Conservation (phyloP, 768 basidiomycete species). For the Suillus americanus region DNA sequence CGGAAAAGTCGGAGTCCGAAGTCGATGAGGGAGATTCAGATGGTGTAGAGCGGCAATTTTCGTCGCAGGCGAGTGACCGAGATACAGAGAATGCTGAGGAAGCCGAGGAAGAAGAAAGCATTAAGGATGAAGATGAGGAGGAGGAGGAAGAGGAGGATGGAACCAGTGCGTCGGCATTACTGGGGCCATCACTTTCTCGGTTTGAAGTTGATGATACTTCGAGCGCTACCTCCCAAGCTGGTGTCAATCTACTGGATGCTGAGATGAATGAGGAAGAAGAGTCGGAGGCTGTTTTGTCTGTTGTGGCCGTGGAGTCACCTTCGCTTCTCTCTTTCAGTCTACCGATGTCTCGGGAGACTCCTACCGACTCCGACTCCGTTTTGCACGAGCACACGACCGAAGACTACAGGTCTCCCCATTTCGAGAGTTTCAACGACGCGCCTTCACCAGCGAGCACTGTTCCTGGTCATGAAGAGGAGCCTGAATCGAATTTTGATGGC, state of each 20-base stretch:
- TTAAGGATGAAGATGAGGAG: constrained; percentile 18
- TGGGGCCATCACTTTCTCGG: constrained; percentile 15
- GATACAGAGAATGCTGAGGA: constrained; percentile 8
- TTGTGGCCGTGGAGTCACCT: not conserved
- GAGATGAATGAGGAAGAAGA: constrained; percentile 3
- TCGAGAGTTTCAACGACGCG: constrained; percentile 1
- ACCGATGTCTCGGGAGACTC: not conserved
- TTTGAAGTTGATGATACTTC: constrained; percentile 13
- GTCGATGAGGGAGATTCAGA: constrained; percentile 10
- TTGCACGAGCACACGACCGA: constrained; percentile 2
- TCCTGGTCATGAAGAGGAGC: not conserved
- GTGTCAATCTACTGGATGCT: not conserved
- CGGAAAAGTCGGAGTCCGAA: constrained; percentile 28
- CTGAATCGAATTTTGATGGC: not conserved
- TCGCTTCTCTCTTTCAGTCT: not conserved
- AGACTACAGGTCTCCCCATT: constrained; percentile 4
- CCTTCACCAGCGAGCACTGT: constrained; percentile 3
- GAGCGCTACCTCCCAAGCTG: not conserved
- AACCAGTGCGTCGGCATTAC: constrained; percentile 27
- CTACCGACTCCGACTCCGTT: constrained; percentile 2
- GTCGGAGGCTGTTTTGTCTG: not conserved
- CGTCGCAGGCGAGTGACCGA: constrained; percentile 1
- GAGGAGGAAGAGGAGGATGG: constrained; percentile 25
- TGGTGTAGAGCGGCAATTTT: not conserved
- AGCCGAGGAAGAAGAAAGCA: constrained; percentile 2